Percentiles rank a stretch among this genome's conserved stretches.
Conservation (phyloP, 2,329 filamentous ascomycete species). For the Colletotrichum lentis region DNA sequence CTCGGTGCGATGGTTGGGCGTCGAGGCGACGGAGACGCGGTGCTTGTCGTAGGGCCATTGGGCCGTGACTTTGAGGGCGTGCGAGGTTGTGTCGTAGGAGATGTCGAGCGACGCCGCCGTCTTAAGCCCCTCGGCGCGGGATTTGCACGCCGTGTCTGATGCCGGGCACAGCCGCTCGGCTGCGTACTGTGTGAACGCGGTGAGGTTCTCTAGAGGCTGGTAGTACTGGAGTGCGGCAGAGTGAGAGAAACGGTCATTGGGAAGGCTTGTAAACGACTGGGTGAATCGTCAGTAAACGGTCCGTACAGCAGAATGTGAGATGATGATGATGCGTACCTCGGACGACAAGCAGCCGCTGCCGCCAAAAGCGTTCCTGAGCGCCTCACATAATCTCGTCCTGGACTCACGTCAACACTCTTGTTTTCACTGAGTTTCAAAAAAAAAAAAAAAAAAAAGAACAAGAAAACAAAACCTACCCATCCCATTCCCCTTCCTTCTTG, state of each 20-base stretch:
- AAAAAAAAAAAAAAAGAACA: too few relatives aligned
- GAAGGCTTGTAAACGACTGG: slow-evolving; percentile 67
- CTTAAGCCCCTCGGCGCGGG: slow-evolving; percentile 53
- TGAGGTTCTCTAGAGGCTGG: slow-evolving; percentile 66
- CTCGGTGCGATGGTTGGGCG: slow-evolving; percentile 69
- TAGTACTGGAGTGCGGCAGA: slow-evolving; percentile 75
- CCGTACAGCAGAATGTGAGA: background rate
- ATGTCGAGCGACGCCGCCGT: slow-evolving; percentile 75
- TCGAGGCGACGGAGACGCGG: slow-evolving; percentile 51
- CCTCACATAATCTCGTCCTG: slow-evolving; percentile 63
- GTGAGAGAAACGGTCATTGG: slow-evolving; percentile 47
- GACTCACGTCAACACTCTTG: background rate
- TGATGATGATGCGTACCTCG: slow-evolving; percentile 3
- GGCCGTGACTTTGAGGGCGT: slow-evolving; percentile 70
- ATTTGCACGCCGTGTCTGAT: slow-evolving; percentile 58
- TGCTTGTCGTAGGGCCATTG: slow-evolving; percentile 65
- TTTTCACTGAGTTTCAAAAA: background rate
- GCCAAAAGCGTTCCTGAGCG: slow-evolving; percentile 67
- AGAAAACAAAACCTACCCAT: slow-evolving; percentile 40
- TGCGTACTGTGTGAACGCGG: slow-evolving; percentile 62
- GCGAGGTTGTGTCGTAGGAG: slow-evolving; percentile 75
- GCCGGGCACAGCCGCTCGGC: slow-evolving; percentile 60
- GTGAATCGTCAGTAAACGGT: background rate
- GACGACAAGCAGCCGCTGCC: slow-evolving; percentile 60
- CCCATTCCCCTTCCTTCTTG: slow-evolving; percentile 45